Percentiles rank a stretch among this genome's conserved stretches.
These are phyloP conservation scores for Penicillium coffeae DNA, from an alignment of 495 filamentous ascomycete genomes.

Conservation along the genomic window DNA sequence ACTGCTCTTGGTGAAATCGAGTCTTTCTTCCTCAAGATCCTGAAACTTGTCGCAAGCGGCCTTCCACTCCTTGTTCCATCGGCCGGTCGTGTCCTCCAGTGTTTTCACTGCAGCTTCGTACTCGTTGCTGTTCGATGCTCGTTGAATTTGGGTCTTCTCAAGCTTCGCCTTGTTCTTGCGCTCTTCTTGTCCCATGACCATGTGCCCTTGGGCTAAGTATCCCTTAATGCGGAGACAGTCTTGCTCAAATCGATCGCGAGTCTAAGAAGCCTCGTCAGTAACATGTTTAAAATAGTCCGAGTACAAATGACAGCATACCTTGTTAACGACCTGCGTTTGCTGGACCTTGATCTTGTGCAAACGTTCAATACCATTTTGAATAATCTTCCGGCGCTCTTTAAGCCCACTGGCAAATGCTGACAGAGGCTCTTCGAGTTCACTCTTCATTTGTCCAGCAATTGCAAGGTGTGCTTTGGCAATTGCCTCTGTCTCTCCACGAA, in stretches of 20 bases:
- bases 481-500: slow-evolving; percentile 87
- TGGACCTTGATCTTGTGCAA: slow-evolving; percentile 87
- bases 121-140: slow-evolving; percentile 84
- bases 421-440: slow-evolving; percentile 92
- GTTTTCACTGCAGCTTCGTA: slow-evolving; percentile 90
- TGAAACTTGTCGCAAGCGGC: slow-evolving; percentile 98
- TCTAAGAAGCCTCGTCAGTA: slow-evolving; percentile 40
- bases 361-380: slow-evolving; percentile 90
- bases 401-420: slow-evolving; percentile 86
- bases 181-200: slow-evolving; percentile 99
- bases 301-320: slow-evolving; percentile 50
- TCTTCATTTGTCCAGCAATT: slow-evolving; percentile 92
- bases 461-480: slow-evolving; percentile 90
- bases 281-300: background rate
- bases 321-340: slow-evolving; percentile 88
- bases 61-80: slow-evolving; percentile 99
- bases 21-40: slow-evolving; percentile 94
- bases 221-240: slow-evolving; percentile 98
- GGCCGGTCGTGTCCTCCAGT: slow-evolving; percentile 90
- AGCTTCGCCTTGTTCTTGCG: slow-evolving; percentile 98
- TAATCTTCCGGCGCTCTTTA: slow-evolving; percentile 94
- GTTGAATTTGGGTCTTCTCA: slow-evolving; percentile 95
- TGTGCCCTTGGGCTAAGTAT: slow-evolving; percentile 96
- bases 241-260: slow-evolving; percentile 91
- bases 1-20: slow-evolving; percentile 96